Evolutionary conservation across 495 filamentous ascomycete genomes (phyloP).

Genomic region (Podospora pseudopauciseta): DNA sequence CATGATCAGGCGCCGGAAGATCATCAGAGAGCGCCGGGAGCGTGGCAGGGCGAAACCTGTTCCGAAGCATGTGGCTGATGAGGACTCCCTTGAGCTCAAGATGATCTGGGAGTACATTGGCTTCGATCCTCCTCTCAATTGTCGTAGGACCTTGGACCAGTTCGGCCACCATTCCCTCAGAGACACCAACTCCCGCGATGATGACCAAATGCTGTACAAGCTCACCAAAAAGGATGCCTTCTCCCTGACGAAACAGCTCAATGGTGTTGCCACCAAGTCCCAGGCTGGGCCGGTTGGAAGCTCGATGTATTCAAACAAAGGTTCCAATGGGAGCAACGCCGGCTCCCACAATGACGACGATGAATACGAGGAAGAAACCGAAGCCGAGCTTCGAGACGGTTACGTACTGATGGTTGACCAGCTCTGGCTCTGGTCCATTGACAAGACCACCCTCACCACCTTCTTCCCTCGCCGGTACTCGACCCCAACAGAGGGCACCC

Average conservation of each 20-base stretch:
- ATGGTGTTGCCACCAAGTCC: background rate
- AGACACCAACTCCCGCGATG: constrained; percentile 60
- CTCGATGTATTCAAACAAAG: constrained; percentile 12
- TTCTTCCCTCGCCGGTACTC: constrained; percentile 56
- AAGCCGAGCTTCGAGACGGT: constrained; percentile 49
- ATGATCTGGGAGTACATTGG: constrained; percentile 63
- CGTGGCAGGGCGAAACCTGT: constrained; percentile 59
- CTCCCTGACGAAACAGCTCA: background rate
- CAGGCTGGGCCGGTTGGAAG: background rate
- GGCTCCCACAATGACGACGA: constrained; percentile 12
- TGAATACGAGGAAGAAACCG: constrained; percentile 21
- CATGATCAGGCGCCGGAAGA: constrained; percentile 55
- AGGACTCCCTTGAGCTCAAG: constrained; percentile 54
- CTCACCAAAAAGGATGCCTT: constrained; percentile 47
- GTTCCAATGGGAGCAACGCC: background rate
- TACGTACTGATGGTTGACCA: constrained; percentile 70
- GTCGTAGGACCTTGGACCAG: constrained; percentile 62
- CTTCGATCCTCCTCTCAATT: constrained; percentile 62
- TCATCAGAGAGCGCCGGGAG: constrained; percentile 51
- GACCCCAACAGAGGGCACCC: constrained; percentile 47
- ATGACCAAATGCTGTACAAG: constrained; percentile 70
- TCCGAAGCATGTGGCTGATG: constrained; percentile 47
- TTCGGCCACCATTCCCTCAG: constrained; percentile 61
- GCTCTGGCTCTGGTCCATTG: constrained; percentile 65
- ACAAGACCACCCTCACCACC: constrained; percentile 53